A percentile compares a stretch with the other conserved stretches of the same genome.
phyloP scores from a whole-genome alignment of 73 alveolate genomes.

The Tetrahymena elliotti region DNA sequence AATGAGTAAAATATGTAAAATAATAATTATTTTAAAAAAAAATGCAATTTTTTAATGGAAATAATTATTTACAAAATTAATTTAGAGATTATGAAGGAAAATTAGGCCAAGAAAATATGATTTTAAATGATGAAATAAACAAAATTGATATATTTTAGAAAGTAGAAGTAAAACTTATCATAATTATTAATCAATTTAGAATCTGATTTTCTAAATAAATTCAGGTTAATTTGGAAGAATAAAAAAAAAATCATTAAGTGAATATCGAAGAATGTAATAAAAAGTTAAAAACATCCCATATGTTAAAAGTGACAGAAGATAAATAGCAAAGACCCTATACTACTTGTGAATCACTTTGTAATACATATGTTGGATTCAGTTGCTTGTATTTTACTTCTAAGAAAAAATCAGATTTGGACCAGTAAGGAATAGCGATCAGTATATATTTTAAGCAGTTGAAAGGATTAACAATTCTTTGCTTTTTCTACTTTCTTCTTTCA shows the following conservation, averaged over 20 bases:
- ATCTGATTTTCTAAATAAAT: not conserved
- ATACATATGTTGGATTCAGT: not conserved
- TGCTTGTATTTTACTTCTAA: not conserved
- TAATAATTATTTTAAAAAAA: too few species aligned
- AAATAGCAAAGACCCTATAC: not conserved
- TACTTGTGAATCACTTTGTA: not conserved
- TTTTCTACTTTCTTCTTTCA: not conserved
- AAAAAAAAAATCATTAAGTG: not conserved
- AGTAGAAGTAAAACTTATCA: not conserved
- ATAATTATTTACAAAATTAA: too few species aligned
- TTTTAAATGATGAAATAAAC: not conserved
- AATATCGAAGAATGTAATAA: not conserved
- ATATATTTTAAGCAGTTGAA: not conserved
- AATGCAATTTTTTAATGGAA: too few species aligned
- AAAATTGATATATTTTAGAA: not conserved
- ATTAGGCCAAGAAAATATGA: too few species aligned
- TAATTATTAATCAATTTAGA: not conserved
- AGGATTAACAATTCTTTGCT: not conserved
- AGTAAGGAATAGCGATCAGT: not conserved
- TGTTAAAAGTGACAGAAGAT: not conserved
- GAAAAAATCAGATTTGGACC: not conserved
- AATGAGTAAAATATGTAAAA: not conserved
- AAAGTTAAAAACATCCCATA: not conserved
- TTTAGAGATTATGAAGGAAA: not conserved
- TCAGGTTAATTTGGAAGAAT: not conserved